A percentile compares a stretch with the other conserved stretches of the same genome.
These are phyloP conservation scores for Thozetella sp. DNA, from an alignment of 495 filamentous ascomycete genomes.

Conservation along the genomic window DNA sequence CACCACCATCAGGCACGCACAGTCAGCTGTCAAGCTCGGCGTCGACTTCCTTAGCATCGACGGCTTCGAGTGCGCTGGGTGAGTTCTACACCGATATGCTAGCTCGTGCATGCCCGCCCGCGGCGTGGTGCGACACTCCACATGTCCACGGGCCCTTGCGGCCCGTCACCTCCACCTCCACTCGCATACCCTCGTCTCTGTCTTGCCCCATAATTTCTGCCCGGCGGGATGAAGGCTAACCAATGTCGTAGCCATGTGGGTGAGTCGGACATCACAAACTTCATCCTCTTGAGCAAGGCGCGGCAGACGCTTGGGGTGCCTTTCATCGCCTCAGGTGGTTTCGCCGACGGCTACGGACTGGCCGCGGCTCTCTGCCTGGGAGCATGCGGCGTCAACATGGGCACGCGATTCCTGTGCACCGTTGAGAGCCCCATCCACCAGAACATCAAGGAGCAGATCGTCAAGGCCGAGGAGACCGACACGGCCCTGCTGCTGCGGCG, in stretches of 20 bases:
- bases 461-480: slow-evolving; percentile 85
- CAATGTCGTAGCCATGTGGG: slow-evolving; percentile 62
- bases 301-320: slow-evolving; percentile 83
- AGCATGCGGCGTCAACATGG: slow-evolving; percentile 96
- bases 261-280: slow-evolving; percentile 96
- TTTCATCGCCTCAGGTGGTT: slow-evolving; percentile 95
- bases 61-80: slow-evolving; percentile 96
- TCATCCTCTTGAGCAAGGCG: slow-evolving; percentile 86
- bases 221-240: slow-evolving; percentile 2
- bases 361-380: slow-evolving; percentile 91
- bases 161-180: not conserved
- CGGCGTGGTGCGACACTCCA: not conserved
- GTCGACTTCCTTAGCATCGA: slow-evolving; percentile 97
- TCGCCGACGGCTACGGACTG: slow-evolving; percentile 92
- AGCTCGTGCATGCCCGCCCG: not conserved
- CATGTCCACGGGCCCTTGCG: not conserved
- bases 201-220: not conserved
- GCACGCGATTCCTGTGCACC: slow-evolving; percentile 92
- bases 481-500: slow-evolving; percentile 85
- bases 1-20: slow-evolving; percentile 92
- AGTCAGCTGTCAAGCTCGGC: slow-evolving; percentile 89
- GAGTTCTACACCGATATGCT: too few relatives aligned
- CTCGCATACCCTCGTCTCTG: not conserved
- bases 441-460: slow-evolving; percentile 92
- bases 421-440: slow-evolving; percentile 89